Evolutionary conservation across 768 basidiomycete species (phyloP), one percentile per base, ranked within the genome.

Genomic region (Naganishia kalamii): DNA sequence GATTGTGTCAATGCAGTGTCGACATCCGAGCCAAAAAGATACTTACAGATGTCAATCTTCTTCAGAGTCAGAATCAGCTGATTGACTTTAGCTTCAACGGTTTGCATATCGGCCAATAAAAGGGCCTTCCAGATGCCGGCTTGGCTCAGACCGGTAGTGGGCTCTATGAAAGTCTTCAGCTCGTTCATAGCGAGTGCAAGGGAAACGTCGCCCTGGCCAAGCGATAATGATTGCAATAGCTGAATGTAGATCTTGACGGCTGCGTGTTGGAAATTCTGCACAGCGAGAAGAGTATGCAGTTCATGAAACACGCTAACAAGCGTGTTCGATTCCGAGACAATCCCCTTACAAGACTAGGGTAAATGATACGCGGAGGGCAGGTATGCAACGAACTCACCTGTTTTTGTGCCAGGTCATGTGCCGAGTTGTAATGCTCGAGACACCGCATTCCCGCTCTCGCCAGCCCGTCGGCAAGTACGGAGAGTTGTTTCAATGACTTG

Each of bases 111-210:
- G 29, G 8, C 25, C 27, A 30, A 37, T 27, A 79, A 70, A 52
- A 75, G 75, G 0, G 76, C 62, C 13, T 81, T 79, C 91, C 91
- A 94, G 37, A 94, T 84, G 23, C 86, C 81, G 21, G 83, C 78
- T 74, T 92, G 79, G 25, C 87, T 88, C 27, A 85, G 80, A 4
- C 93, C 92, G n/a, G 84, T 83, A 7, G 85, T 84, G 17, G 86
- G 82, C 2, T 83, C 83, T 17, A 88, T 80, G 3, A 57, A 57
- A 1, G 54, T 57, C 37, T 57, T 57, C 37, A 57, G 11, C 37
- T 41, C 54, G 4, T 4, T 37, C 21, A 57, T 57, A 6, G 37
- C 54, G 23, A 7, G 10, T 11, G 54, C 37, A n/a, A 57, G 21
- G 15, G 54, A 19, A 10, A 40, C 21, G 23, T 57, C 54, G 1